Evolutionary conservation across 164 flowering plant species (phyloP), one percentile per base, ranked within the genome.

Genomic region (Nelumbo lutea): DNA sequence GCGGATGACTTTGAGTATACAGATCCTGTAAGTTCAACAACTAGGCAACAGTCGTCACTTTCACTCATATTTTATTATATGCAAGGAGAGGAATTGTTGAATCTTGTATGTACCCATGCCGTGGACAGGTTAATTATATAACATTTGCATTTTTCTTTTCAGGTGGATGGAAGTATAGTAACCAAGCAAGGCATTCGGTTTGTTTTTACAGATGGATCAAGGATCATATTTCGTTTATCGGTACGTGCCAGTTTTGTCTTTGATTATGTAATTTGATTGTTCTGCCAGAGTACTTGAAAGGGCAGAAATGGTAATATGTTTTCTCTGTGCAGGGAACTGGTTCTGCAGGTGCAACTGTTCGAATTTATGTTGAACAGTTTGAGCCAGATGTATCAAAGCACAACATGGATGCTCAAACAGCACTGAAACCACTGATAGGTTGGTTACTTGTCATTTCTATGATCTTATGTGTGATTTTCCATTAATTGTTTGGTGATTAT

Each of bases 121-220:
- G 14, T 13, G 57, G 57, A 1, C 4, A 39, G 10, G 42, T 48
- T 65, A 69, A 44, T 48, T 59, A 70, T 53, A 48, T n/a, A 71
- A 68, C 11, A 47, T 56, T 46, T 50, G 56, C 40, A 57, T 68
- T 42, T 73, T 27, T 27, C 27, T 42, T 41, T n/a, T 38, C 74
- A 96, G 98, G 96, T 96, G 63, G 99, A 96, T 81, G 95, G 97
- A 67, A 96, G 96, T 80, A 85, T 88, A 42, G 97, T 75, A 72
- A 77, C 91, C 68, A 96, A 96, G 79, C 98, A 96, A 78, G 98
- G 99, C 46, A 76, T 96, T 60, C 92, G 98, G 5, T 89, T 96
- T 81, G 98, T 96, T 61, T 96, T 96, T 68, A 84, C 90, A 1
- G 98, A 96, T 81, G 99, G 98, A 66, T 96, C 99, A 5, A 84